phyloP scores from a whole-genome alignment of 2,329 filamentous ascomycete species.

The Epichloe coenophiala region DNA sequence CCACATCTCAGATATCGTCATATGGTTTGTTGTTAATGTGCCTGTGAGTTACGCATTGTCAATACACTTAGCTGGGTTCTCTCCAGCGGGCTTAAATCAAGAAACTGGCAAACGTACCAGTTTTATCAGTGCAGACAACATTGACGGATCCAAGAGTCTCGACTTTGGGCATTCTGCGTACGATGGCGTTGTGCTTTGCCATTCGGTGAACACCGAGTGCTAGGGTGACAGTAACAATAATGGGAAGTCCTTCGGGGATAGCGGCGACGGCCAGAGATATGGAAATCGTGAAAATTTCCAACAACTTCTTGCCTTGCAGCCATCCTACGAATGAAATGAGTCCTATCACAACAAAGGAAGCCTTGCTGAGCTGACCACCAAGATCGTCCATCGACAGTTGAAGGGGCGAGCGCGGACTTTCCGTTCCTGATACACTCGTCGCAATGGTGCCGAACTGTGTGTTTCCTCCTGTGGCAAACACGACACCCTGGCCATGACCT shows the following conservation, averaged over 20 bases:
- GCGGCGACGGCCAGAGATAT: constrained; percentile 93
- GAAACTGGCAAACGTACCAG: constrained; percentile 35
- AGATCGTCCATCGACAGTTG: constrained; percentile 97
- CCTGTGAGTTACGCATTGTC: constrained; percentile 28
- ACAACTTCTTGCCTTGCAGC: constrained; percentile 72
- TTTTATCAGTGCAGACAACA: constrained; percentile 98
- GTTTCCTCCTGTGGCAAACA: constrained; percentile 87
- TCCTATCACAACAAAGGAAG: constrained; percentile 88
- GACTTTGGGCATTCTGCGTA: constrained; percentile 88
- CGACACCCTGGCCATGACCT: constrained; percentile 87
- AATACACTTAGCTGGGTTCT: not conserved
- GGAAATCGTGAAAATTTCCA: constrained; percentile 96
- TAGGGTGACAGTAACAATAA: constrained; percentile 94
- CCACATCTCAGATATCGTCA: constrained; percentile 97
- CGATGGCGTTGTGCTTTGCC: constrained; percentile 90
- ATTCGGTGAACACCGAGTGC: constrained; percentile 91
- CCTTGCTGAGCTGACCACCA: constrained; percentile 89
- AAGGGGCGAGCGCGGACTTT: constrained; percentile 84
- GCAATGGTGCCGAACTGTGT: constrained; percentile 97
- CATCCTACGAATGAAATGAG: constrained; percentile 86
- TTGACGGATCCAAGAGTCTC: constrained; percentile 98
- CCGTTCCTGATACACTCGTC: constrained; percentile 83
- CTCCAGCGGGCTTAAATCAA: not conserved
- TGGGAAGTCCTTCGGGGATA: constrained; percentile 89
- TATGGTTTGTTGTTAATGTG: constrained; percentile 92